Evolutionary conservation across 306 rosid species (phyloP).

Genomic region (Clitoria ternatea): DNA sequence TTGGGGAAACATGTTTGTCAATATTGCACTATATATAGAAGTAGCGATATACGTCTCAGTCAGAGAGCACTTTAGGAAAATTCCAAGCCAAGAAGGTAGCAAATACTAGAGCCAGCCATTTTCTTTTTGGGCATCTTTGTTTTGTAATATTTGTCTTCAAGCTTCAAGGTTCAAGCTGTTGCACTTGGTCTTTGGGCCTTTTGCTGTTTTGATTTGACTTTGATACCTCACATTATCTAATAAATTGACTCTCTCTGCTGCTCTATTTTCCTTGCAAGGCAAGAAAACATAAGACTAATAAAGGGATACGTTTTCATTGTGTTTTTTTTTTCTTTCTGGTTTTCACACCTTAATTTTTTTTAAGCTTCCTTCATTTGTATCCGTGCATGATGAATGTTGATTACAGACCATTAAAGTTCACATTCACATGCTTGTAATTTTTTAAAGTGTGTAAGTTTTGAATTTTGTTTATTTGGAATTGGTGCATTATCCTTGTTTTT

Average conservation of each 20-base stretch:
- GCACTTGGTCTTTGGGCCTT: not conserved
- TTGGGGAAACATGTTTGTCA: conserved; percentile 24
- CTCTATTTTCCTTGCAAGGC: conserved; percentile 30
- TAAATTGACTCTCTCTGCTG: conserved; percentile 17
- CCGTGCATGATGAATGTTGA: not conserved
- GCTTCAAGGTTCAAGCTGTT: not conserved
- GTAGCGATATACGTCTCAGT: not conserved
- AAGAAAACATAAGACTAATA: conserved; percentile 14
- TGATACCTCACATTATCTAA: conserved; percentile 8
- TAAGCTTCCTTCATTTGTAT: not conserved
- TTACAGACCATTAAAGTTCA: not conserved
- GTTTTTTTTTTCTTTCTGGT: conserved; percentile 19
- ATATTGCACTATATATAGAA: not conserved
- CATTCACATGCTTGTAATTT: conserved; percentile 20
- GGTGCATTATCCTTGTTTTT: not conserved
- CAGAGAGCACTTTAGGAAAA: not conserved
- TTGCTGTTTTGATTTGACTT: conserved; percentile 23
- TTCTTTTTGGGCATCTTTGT: conserved; percentile 1
- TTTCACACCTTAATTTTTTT: conserved; percentile 24
- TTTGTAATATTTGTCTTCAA: conserved; percentile 20
- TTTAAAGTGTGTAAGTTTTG: conserved; percentile 1
- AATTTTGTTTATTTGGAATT: not conserved
- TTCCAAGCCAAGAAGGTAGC: not conserved
- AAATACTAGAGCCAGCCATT: conserved; percentile 2
- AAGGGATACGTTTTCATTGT: conserved; percentile 16